Percentiles rank a stretch among this genome's conserved stretches.
Evolutionary conservation across 2,329 filamentous ascomycete genomes (phyloP).

Genomic region (Knoxdaviesia proteae): DNA sequence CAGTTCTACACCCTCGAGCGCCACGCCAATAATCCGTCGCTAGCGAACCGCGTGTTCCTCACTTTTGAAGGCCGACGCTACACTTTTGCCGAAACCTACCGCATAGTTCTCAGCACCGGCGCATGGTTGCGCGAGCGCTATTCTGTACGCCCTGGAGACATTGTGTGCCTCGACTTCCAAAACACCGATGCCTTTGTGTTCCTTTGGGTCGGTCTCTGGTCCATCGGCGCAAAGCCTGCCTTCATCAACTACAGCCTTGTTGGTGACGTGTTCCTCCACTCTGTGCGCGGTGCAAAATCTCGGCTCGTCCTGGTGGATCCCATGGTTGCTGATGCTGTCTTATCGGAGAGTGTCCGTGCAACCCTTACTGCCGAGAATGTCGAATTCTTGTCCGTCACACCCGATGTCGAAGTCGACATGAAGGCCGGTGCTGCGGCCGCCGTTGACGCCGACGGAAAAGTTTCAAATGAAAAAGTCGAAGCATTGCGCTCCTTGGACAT

Average conservation of each 20-base stretch:
- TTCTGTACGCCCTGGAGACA: conserved; percentile 45
- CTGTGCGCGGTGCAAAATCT: conserved; percentile 45
- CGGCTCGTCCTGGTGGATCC: conserved; percentile 50
- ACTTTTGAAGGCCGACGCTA: conserved; percentile 47
- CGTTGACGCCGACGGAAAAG: too few relatives aligned
- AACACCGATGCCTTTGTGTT: conserved; percentile 66
- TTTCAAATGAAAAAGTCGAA: conserved; percentile 12
- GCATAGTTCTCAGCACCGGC: conserved; percentile 49
- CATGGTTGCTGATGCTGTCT: conserved; percentile 17
- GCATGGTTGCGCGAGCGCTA: conserved; percentile 48
- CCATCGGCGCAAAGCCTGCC: conserved; percentile 61
- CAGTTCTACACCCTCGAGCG: conserved; percentile 58
- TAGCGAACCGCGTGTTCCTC: conserved; percentile 36
- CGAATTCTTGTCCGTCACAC: conserved; percentile 39
- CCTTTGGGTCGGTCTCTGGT: conserved; percentile 59
- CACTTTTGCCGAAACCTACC: conserved; percentile 60
- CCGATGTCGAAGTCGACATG: conserved; percentile 33
- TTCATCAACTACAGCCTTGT: conserved; percentile 77
- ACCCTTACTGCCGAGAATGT: conserved; percentile 23
- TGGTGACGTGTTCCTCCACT: conserved; percentile 52
- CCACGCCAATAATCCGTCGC: conserved; percentile 29
- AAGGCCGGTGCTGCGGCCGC: conserved; percentile 9
- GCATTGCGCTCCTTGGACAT: conserved; percentile 37
- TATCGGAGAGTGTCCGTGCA: conserved; percentile 2
- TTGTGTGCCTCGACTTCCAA: conserved; percentile 63